These are phyloP conservation scores for Citrus unshiu DNA, from an alignment of 345 rosid species.

Conservation along the genomic window DNA sequence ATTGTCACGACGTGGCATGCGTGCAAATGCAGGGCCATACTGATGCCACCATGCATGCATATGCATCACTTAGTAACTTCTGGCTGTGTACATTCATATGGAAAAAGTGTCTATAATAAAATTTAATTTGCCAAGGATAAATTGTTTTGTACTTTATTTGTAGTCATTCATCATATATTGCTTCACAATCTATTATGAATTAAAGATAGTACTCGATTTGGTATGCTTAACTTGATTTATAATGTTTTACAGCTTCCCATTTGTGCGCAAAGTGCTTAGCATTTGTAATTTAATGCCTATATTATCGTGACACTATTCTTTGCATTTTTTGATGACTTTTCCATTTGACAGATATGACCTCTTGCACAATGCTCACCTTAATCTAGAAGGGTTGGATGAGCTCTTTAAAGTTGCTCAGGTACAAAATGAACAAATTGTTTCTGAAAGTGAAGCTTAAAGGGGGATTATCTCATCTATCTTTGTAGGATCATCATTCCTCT, in stretches of 20 bases:
- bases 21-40: neutral
- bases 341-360: conserved; percentile 76
- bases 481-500: neutral
- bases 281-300: neutral
- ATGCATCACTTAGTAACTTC: neutral
- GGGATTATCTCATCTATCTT: neutral
- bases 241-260: neutral
- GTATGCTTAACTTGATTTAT: neutral
- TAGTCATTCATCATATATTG: neutral
- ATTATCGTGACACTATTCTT: neutral
- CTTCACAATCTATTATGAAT: neutral
- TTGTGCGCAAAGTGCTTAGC: neutral
- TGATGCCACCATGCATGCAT: neutral
- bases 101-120: neutral
- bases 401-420: conserved; percentile 98
- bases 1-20: neutral
- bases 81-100: neutral
- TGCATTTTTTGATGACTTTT: conserved; percentile 1
- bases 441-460: neutral
- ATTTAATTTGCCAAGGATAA: neutral
- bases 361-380: conserved; percentile 94
- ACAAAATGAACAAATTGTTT: conserved; percentile 1
- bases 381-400: conserved; percentile 75
- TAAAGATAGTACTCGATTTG: neutral
- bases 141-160: neutral